These are phyloP conservation scores for Austroboletus olivaceoglutinosus DNA, from an alignment of 1,284 basidiomycete genomes.

Conservation along the genomic window DNA sequence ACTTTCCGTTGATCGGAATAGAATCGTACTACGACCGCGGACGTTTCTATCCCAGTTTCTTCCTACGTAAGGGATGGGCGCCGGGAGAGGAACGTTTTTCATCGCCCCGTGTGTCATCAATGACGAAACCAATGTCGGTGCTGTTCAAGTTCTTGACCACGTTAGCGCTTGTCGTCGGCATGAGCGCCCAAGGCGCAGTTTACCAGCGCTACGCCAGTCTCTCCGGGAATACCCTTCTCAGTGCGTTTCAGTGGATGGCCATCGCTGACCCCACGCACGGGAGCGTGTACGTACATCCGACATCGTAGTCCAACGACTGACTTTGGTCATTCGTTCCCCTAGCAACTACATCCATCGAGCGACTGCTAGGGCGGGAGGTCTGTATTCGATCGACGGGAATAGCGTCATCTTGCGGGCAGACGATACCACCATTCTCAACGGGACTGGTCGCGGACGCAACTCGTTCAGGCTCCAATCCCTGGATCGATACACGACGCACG, in stretches of 20 bases:
- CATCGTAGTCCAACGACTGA: background rate
- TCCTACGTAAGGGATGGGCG: too few species aligned
- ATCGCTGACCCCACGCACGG: conserved; percentile 46
- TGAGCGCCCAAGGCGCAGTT: background rate
- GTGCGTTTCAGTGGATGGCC: conserved; percentile 41
- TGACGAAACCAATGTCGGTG: too few species aligned
- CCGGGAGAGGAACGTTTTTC: too few species aligned
- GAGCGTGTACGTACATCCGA: conserved; percentile 37
- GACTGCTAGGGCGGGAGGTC: conserved; percentile 43
- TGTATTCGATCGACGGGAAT: conserved; percentile 46
- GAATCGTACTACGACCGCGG: too few species aligned
- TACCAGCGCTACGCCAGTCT: conserved; percentile 24
- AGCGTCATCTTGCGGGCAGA: conserved; percentile 43
- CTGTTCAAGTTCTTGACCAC: too few species aligned
- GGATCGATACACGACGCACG: conserved; percentile 32
- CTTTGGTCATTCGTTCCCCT: background rate
- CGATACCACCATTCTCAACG: conserved; percentile 25
- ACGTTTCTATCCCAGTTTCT: too few species aligned
- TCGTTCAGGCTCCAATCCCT: conserved; percentile 35
- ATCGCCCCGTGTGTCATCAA: too few species aligned
- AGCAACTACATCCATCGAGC: conserved; percentile 51
- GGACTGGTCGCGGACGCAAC: conserved; percentile 33
- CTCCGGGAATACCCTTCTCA: conserved; percentile 40
- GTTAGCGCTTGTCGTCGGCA: too few species aligned
- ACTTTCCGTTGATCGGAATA: too few species aligned